phyloP scores from a whole-genome alignment of 768 basidiomycete species.

The Daedaleopsis nitida region DNA sequence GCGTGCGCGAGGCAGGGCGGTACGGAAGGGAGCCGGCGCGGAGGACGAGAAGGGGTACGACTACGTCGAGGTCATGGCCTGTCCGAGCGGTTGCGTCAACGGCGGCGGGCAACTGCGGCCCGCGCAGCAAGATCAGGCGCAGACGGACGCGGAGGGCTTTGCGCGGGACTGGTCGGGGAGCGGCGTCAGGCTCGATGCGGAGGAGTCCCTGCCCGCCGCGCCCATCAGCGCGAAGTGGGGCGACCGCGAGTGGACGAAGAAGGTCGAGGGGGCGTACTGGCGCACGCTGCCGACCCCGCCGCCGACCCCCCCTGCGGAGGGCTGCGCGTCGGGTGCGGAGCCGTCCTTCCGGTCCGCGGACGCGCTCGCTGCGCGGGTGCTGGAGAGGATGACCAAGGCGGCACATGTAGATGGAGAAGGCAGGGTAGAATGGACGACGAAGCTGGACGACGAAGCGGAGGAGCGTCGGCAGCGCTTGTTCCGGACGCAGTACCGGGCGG shows the following conservation, averaged over 20 bases:
- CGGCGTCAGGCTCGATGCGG: slow-evolving; percentile 44
- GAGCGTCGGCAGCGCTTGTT: slow-evolving; percentile 50
- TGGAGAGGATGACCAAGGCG: slow-evolving; percentile 17
- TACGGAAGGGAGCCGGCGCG: slow-evolving; percentile 28
- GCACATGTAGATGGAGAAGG: neutral
- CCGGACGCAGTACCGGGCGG: slow-evolving; percentile 81
- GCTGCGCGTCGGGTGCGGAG: neutral
- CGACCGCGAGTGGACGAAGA: slow-evolving; percentile 78
- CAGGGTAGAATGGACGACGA: slow-evolving; percentile 32
- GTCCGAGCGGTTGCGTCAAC: slow-evolving; percentile 96
- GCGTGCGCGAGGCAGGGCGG: slow-evolving; percentile 26
- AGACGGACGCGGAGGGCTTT: slow-evolving; percentile 65
- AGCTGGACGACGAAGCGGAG: slow-evolving; percentile 48
- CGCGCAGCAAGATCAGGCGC: slow-evolving; percentile 9
- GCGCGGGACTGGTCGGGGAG: slow-evolving; percentile 59
- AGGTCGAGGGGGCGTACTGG: slow-evolving; percentile 88
- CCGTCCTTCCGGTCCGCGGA: slow-evolving; percentile 32
- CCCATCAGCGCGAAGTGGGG: slow-evolving; percentile 72
- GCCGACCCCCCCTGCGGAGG: slow-evolving; percentile 36
- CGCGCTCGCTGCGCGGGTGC: slow-evolving; percentile 39
- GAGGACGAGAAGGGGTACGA: slow-evolving; percentile 62
- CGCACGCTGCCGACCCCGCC: slow-evolving; percentile 48
- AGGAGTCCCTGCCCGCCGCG: slow-evolving; percentile 21
- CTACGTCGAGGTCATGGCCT: slow-evolving; percentile 98
- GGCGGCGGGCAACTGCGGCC: slow-evolving; percentile 84